Evolutionary conservation across 331 rosid genomes (phyloP), one percentile per base, ranked within the genome.

Genomic region (Acacia pycnantha): DNA sequence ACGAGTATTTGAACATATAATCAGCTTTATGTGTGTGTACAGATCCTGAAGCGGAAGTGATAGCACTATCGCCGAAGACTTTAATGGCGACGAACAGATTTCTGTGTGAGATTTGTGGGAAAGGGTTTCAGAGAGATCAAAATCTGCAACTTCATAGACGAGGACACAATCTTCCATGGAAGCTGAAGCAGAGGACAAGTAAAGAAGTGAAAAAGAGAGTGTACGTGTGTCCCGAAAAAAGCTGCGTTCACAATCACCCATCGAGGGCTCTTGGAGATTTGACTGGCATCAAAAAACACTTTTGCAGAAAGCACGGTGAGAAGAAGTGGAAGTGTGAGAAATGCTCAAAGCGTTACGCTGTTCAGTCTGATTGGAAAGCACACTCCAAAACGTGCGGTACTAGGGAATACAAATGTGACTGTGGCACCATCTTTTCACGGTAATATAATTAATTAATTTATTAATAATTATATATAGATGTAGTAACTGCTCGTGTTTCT

Each of bases 1-100:
- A 24, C 15, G 18, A 24, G 29, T 27, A 8, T n/a, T 58, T 58
- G 14, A 22, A 62, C 9, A 61, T 61, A 13, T 61, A 27, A 62
- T 62, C 24, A 21, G 11, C 61, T 62, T 51, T 29, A 0, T 29
- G 11, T 31, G 35, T 64, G 4, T 31, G 24, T 3, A 15, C 84
- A 93, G 98, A 94, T 94, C 98, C 98, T 74, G 95, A 94, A 84
- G 97, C 98, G 4, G 97, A 94, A 83, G 98, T 94, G 11, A 86
- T 94, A 82, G 95, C 98, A 53, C 81, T 94, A 79, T 94, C 98
- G 3, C 98, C 98, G 0, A 92, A 89, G 91, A 92, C 98, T 0
- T 81, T 94, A 0, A 92, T 94, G 98, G 97, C 98, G 0, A 92
- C 97, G 1, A 94, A 94, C 80, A 87, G 98, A 74, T 94, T 94